Conservation (phyloP, 306 rosid genomes). For the Cucurbita pepo region DNA sequence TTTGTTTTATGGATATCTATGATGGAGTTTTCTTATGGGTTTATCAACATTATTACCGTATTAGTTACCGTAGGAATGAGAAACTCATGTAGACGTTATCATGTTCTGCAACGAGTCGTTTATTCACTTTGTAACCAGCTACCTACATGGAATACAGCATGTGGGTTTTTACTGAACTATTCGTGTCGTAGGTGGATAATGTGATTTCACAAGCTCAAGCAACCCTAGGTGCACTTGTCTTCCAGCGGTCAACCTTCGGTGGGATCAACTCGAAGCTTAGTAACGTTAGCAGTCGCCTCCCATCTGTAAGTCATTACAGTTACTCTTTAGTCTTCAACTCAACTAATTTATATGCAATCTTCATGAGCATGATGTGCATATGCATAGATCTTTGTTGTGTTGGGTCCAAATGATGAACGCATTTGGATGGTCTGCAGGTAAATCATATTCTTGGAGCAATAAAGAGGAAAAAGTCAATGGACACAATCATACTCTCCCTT, state of each 20-base stretch:
- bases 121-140: background rate
- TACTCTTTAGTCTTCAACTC: background rate
- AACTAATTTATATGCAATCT: background rate
- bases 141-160: background rate
- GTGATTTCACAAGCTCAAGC: conserved; percentile 97
- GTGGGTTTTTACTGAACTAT: background rate
- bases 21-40: background rate
- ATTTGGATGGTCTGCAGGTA: conserved; percentile 41
- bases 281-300: conserved; percentile 87
- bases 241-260: conserved; percentile 86
- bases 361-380: background rate
- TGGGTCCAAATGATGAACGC: background rate
- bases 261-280: conserved; percentile 93
- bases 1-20: background rate
- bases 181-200: conserved; percentile 45
- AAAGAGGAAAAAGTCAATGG: conserved; percentile 87
- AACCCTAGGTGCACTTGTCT: conserved; percentile 72
- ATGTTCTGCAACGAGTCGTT: background rate
- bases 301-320: conserved; percentile 41
- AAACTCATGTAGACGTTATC: background rate
- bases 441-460: conserved; percentile 58
- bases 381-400: background rate
- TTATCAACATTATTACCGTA: background rate
- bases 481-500: conserved; percentile 70
- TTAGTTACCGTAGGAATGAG: background rate